phyloP scores from a whole-genome alignment of 2,329 filamentous ascomycete species.

The Fusarium nisikadoi region DNA sequence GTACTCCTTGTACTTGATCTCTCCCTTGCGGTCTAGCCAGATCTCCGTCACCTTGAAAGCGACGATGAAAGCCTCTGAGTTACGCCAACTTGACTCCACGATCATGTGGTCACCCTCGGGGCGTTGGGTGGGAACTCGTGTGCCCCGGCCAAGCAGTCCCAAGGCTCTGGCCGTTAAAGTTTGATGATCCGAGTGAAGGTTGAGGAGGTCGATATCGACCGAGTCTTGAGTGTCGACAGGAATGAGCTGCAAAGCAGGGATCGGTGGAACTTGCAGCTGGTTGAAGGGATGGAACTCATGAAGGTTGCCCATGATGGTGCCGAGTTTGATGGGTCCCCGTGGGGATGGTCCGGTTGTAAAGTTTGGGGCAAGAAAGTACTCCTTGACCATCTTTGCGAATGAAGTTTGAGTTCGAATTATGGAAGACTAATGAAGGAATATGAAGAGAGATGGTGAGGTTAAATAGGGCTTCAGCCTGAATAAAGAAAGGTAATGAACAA shows the following conservation, averaged over 20 bases:
- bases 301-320: background rate
- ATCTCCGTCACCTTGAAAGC: background rate
- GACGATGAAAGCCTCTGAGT: background rate
- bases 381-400: background rate
- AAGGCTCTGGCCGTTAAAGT: background rate
- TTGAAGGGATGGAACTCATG: too few species aligned
- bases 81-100: rapidly evolving
- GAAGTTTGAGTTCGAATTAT: rapidly evolving
- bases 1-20: rapidly evolving
- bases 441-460: background rate
- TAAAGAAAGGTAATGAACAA: background rate
- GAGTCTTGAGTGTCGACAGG: background rate
- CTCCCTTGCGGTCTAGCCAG: background rate
- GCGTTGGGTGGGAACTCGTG: too few species aligned
- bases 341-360: background rate
- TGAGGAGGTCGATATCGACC: background rate
- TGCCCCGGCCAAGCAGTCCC: background rate
- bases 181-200: too few species aligned
- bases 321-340: rapidly evolving
- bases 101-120: too few species aligned
- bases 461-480: background rate
- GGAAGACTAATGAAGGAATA: background rate
- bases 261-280: background rate
- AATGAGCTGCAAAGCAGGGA: background rate
- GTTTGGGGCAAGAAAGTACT: background rate